Evolutionary conservation across 2,329 filamentous ascomycete species (phyloP), one percentile per base, ranked within the genome.

Genomic region (Diplocarpon mali): DNA sequence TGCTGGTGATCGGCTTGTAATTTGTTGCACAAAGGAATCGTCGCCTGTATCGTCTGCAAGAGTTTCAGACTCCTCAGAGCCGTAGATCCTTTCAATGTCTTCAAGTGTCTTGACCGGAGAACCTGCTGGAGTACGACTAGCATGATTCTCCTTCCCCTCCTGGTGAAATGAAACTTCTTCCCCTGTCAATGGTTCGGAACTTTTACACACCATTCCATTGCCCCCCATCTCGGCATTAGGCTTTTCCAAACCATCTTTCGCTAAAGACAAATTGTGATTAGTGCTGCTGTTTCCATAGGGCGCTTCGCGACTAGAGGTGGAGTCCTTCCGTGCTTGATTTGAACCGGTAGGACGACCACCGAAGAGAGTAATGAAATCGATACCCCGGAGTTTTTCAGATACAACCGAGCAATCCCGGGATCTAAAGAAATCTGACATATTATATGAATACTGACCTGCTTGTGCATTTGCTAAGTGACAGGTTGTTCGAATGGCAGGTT

Each of bases 11-110:
- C 61, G 57, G 37, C 60, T 53, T 32, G 49, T 64, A 11, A 66
- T 62, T 53, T 65, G 48, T 55, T 63, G 60, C 9, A 63, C 56
- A 49, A 66, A 64, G 38, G 60, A 62, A 42, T 62, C 60, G 13
- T 61, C 57, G 27, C 51, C 49, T 40, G 39, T 36, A 34, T 50
- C 47, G n/a, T 46, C 43, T 30, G 38, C 28, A 32, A 40, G 31
- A n/a, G 40, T 32, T 28, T 38, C 28, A 27, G 34, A 10, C 35
- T 47, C 31, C 8, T 50, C 37, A 8, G 44, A 27, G 24, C 41
- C 39, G 29, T 38, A 48, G 28, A 40, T 42, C 42, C 44, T 51
- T 47, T 60, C 59, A 30, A 60, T 49, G 15, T 60, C 57, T 32
- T 55, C 55, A 9, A 59, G 44, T 37, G 58, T 60, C 35, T 52